These are phyloP conservation scores for Ganoderma resinaceum DNA, from an alignment of 1,284 basidiomycete species.

Conservation along the genomic window DNA sequence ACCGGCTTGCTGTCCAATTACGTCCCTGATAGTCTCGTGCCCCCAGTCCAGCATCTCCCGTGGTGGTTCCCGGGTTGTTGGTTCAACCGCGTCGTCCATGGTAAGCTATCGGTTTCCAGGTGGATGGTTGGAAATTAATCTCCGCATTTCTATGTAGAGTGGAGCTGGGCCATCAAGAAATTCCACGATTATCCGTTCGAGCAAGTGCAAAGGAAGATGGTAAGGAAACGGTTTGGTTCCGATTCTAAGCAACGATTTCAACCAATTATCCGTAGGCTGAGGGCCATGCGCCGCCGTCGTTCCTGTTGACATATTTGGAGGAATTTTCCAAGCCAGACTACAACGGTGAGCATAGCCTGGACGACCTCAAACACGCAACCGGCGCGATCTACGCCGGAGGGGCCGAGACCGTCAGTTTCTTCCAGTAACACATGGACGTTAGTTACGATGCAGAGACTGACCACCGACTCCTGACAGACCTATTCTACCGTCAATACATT, in stretches of 20 bases:
- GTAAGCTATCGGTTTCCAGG: conserved; percentile 13
- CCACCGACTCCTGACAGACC: conserved; percentile 24
- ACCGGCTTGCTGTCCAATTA: background rate
- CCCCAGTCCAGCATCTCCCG: conserved; percentile 34
- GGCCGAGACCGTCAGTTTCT: conserved; percentile 25
- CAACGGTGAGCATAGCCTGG: conserved; percentile 27
- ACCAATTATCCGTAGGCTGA: conserved; percentile 17
- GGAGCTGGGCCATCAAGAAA: conserved; percentile 28
- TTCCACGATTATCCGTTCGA: conserved; percentile 33
- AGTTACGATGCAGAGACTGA: background rate
- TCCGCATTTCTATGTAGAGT: conserved; percentile 16
- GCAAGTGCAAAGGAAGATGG: conserved; percentile 32
- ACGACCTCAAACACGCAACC: conserved; percentile 29
- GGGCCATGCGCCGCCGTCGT: conserved; percentile 29
- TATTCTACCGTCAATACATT: conserved; percentile 33
- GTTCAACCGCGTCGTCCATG: conserved; percentile 33
- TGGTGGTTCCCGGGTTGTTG: conserved; percentile 38
- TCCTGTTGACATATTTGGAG: conserved; percentile 30
- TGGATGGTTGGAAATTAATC: background rate
- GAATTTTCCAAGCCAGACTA: conserved; percentile 28
- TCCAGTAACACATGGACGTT: background rate
- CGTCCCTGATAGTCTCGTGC: background rate
- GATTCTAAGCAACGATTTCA: background rate
- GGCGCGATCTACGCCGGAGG: conserved; percentile 30
- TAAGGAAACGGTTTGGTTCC: conserved; percentile 8